Evolutionary conservation across 2,329 filamentous ascomycete genomes (phyloP).

Genomic region (Sporothrix curviconia): DNA sequence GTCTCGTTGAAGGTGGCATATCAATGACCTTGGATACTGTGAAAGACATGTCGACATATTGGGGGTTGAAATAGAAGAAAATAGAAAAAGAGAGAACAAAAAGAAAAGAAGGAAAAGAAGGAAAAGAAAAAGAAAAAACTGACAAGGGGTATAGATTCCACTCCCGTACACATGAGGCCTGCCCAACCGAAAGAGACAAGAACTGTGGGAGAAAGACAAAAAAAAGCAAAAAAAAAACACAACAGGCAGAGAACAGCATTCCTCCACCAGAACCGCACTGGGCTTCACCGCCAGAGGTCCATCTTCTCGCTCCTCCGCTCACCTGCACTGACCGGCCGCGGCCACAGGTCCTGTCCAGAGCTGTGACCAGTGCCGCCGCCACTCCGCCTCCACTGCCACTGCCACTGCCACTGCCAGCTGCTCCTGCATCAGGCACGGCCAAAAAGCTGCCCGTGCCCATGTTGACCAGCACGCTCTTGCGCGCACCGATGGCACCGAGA

Average conservation of each 20-base stretch:
- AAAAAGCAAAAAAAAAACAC: not conserved
- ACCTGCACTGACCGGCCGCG: slow-evolving; percentile 36
- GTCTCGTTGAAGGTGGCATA: no score
- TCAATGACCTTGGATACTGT: no score
- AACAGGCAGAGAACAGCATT: no score
- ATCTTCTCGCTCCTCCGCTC: slow-evolving; percentile 31
- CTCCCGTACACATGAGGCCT: not conserved
- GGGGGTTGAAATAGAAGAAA: no score
- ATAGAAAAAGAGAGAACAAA: not conserved
- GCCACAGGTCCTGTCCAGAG: slow-evolving; percentile 35
- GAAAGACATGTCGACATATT: no score
- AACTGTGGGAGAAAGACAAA: not conserved
- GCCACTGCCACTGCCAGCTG: slow-evolving; percentile 16
- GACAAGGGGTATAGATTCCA: not conserved
- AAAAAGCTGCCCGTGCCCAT: slow-evolving; percentile 48
- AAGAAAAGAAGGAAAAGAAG: not conserved
- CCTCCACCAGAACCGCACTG: not conserved
- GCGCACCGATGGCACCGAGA: slow-evolving; percentile 44
- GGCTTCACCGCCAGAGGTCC: slow-evolving; percentile 38
- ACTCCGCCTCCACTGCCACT: slow-evolving; percentile 15
- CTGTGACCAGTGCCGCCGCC: slow-evolving; percentile 15
- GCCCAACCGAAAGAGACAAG: not conserved
- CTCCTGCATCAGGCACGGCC: slow-evolving; percentile 37
- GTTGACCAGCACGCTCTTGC: slow-evolving; percentile 49
- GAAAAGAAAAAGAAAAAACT: not conserved